A percentile compares a stretch with the other conserved stretches of the same genome.
Conservation (phyloP, 352 stramenopile genomes). For the Globisporangium nagaii region DNA sequence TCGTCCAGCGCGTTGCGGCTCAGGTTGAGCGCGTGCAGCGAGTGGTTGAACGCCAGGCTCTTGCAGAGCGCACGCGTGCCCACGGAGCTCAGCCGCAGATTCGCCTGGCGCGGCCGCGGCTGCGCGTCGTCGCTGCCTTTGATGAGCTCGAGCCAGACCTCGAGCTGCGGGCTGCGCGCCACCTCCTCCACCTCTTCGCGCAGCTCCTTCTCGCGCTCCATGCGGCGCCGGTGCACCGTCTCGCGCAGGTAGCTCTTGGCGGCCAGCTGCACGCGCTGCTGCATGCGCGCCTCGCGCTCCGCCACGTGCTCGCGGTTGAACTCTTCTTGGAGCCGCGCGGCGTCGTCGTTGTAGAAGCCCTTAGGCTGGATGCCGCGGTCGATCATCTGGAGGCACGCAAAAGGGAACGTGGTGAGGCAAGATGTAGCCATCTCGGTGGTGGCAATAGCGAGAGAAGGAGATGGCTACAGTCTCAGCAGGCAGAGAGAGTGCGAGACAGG, state of each 20-base stretch:
- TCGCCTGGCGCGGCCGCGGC: slow-evolving; percentile 30
- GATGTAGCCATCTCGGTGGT: not conserved
- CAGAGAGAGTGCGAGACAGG: too few relatives aligned
- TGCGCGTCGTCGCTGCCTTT: slow-evolving; percentile 42
- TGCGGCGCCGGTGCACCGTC: slow-evolving; percentile 62
- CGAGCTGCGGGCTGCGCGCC: slow-evolving; percentile 53
- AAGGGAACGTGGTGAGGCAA: too few relatives aligned
- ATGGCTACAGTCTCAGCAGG: not conserved
- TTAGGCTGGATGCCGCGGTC: slow-evolving; percentile 82
- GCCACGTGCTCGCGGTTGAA: slow-evolving; percentile 68
- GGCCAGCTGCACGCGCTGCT: slow-evolving; percentile 65
- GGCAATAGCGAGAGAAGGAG: not conserved
- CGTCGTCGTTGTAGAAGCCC: slow-evolving; percentile 83
- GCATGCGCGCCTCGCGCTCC: slow-evolving; percentile 54
- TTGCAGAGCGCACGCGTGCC: slow-evolving; percentile 66
- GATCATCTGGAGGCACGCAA: slow-evolving; percentile 45
- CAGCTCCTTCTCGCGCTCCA: slow-evolving; percentile 64
- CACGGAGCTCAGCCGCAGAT: slow-evolving; percentile 44
- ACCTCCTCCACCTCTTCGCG: slow-evolving; percentile 73
- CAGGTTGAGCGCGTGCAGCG: slow-evolving; percentile 55
- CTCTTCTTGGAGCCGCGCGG: slow-evolving; percentile 69
- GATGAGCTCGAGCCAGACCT: slow-evolving; percentile 65
- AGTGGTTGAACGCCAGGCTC: slow-evolving; percentile 59
- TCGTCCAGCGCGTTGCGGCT: slow-evolving; percentile 65
- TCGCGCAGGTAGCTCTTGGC: slow-evolving; percentile 71